Evolutionary conservation across 2,329 filamentous ascomycete species (phyloP).

Genomic region (Aspergillus fumigatiaffinis): DNA sequence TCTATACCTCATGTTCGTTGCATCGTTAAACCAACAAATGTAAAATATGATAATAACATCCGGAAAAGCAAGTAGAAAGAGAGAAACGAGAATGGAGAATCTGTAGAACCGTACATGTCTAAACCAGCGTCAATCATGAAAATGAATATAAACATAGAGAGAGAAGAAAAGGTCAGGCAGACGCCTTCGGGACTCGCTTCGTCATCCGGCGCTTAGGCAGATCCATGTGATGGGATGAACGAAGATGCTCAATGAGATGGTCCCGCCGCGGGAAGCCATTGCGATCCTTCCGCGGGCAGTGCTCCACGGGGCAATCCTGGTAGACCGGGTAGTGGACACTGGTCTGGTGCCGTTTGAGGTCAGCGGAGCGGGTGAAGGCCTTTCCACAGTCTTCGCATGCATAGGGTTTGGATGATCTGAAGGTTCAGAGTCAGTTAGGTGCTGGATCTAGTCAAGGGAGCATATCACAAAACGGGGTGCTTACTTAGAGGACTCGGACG

Average conservation of each 20-base stretch:
- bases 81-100: neutral
- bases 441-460: neutral
- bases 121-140: neutral
- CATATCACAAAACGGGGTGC: neutral
- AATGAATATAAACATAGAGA: neutral
- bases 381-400: constrained; percentile 33
- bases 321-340: constrained; percentile 44
- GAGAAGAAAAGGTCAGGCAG: constrained; percentile 14
- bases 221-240: constrained; percentile 52
- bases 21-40: neutral
- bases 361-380: constrained; percentile 45
- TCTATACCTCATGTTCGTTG: neutral
- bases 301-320: constrained; percentile 42
- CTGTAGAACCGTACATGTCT: neutral
- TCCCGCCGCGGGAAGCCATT: constrained; percentile 55
- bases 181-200: constrained; percentile 21
- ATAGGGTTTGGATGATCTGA: constrained; percentile 29
- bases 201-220: constrained; percentile 38
- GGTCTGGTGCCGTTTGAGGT: constrained; percentile 48
- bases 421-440: neutral
- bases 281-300: constrained; percentile 44
- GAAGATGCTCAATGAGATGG: constrained; percentile 55
- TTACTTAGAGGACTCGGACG: constrained; percentile 21
- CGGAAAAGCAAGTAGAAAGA: neutral
- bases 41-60: neutral